Percentiles rank a stretch among this genome's conserved stretches.
These are phyloP conservation scores for Aschersonia sp. DNA, from an alignment of 2,329 filamentous ascomycete genomes.

Conservation along the genomic window DNA sequence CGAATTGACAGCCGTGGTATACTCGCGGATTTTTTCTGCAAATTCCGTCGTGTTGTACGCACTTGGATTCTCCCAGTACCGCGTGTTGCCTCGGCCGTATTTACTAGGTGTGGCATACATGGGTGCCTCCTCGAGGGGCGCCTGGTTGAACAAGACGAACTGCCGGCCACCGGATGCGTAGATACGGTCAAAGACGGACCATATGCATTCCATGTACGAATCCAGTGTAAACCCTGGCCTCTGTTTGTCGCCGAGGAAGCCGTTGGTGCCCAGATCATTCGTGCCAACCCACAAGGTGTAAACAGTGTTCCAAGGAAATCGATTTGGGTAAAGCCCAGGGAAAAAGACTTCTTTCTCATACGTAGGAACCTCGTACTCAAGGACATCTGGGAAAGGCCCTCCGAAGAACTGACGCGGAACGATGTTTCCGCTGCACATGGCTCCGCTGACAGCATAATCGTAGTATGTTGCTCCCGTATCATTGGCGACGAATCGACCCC, in stretches of 20 bases:
- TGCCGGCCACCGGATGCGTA: slow-evolving; percentile 52
- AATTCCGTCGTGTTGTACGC: slow-evolving; percentile 31
- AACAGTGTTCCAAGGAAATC: slow-evolving; percentile 44
- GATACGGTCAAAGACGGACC: slow-evolving; percentile 43
- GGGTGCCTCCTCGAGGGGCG: slow-evolving; percentile 52
- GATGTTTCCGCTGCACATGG: slow-evolving; percentile 57
- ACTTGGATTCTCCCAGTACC: slow-evolving; percentile 31
- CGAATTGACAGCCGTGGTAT: slow-evolving; percentile 33
- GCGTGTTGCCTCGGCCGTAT: slow-evolving; percentile 5
- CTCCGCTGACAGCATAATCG: slow-evolving; percentile 61
- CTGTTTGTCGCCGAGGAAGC: slow-evolving; percentile 51
- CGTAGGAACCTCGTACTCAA: slow-evolving; percentile 45
- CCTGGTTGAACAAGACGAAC: slow-evolving; percentile 58
- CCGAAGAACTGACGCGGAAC: slow-evolving; percentile 43
- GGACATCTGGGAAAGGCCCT: slow-evolving; percentile 43
- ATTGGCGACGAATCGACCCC: slow-evolving; percentile 52
- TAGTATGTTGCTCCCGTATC: slow-evolving; percentile 40
- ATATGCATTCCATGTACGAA: slow-evolving; percentile 55
- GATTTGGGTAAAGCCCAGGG: slow-evolving; percentile 22
- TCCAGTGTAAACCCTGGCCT: slow-evolving; percentile 41
- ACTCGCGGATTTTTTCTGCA: slow-evolving; percentile 28
- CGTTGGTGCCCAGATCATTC: slow-evolving; percentile 56
- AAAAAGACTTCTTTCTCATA: slow-evolving; percentile 34
- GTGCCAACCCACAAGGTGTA: slow-evolving; percentile 72
- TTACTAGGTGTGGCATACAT: slow-evolving; percentile 33